phyloP scores from a whole-genome alignment of 202 grass and related monocot genomes.

The Zoysia matrella region DNA sequence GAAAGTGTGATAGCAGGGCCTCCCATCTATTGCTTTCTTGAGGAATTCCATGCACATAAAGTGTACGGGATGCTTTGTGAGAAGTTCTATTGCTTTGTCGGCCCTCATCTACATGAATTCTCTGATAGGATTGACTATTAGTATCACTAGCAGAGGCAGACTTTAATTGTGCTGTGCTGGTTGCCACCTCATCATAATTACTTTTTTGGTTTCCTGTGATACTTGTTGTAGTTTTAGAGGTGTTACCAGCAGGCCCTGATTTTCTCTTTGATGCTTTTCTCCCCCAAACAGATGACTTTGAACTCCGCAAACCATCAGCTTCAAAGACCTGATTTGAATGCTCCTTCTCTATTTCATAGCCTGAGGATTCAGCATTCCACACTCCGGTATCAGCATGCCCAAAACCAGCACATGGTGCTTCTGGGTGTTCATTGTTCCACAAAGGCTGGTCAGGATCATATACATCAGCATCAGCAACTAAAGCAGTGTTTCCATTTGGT shows the following conservation, averaged over 20 bases:
- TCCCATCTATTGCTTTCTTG: constrained; percentile 75
- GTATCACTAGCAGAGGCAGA: constrained; percentile 43
- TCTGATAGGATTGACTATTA: constrained; percentile 47
- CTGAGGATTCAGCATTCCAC: constrained; percentile 58
- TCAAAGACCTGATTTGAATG: constrained; percentile 45
- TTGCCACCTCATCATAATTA: constrained; percentile 49
- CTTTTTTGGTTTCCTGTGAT: constrained; percentile 48
- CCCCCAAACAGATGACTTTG: constrained; percentile 81
- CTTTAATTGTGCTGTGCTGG: constrained; percentile 51
- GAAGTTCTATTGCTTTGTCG: constrained; percentile 51
- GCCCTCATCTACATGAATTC: constrained; percentile 49
- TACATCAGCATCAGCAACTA: constrained; percentile 80
- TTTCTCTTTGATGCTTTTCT: constrained; percentile 63
- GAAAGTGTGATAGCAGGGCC: constrained; percentile 81
- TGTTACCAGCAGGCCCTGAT: constrained; percentile 48
- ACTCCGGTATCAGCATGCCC: constrained; percentile 51
- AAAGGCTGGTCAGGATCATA: constrained; percentile 99
- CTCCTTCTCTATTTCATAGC: constrained; percentile 52
- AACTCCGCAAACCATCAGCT: constrained; percentile 49
- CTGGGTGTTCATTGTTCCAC: constrained; percentile 73
- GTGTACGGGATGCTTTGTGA: constrained; percentile 91
- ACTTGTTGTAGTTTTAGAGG: constrained; percentile 52
- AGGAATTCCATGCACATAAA: constrained; percentile 93
- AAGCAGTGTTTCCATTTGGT: constrained; percentile 54
- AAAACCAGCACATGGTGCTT: constrained; percentile 61